These are phyloP conservation scores for Pelargonium exstipulatum DNA, from an alignment of 441 rosid genomes.

Conservation along the genomic window DNA sequence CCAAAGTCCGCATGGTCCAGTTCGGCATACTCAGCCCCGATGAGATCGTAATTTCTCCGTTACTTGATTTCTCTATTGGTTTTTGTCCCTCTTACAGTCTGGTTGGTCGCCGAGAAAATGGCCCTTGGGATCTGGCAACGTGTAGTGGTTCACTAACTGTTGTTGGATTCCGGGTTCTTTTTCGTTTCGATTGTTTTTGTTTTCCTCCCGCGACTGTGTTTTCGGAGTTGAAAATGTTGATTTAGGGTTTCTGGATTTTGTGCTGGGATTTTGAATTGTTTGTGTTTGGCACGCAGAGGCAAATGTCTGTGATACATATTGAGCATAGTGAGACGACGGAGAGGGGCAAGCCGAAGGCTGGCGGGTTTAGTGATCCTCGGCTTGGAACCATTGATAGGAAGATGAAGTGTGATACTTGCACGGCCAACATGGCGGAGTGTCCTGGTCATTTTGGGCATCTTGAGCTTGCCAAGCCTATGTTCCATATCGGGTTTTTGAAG, in stretches of 20 bases:
- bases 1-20: slow-evolving; percentile 77
- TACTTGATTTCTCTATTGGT: neutral
- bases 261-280: slow-evolving; percentile 7
- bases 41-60: slow-evolving; percentile 45
- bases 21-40: slow-evolving; percentile 72
- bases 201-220: neutral
- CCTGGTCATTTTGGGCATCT: slow-evolving; percentile 95
- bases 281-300: slow-evolving; percentile 54
- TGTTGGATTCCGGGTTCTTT: slow-evolving; percentile 4
- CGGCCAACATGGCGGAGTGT: slow-evolving; percentile 96
- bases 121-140: neutral
- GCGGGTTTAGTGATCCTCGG: slow-evolving; percentile 76
- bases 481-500: slow-evolving; percentile 89
- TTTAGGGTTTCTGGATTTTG: neutral
- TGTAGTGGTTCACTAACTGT: neutral
- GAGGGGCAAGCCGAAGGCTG: slow-evolving; percentile 86
- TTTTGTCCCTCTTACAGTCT: neutral
- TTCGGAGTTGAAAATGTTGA: neutral
- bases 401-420: slow-evolving; percentile 88
- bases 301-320: slow-evolving; percentile 90
- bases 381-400: slow-evolving; percentile 92
- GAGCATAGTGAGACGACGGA: slow-evolving; percentile 92
- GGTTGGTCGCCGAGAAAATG: slow-evolving; percentile 17
- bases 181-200: neutral
- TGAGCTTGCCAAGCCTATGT: slow-evolving; percentile 99